Base-by-base conservation (phyloP, 2,329 filamentous ascomycete genomes). In the Aspergillus flavus region DNA sequence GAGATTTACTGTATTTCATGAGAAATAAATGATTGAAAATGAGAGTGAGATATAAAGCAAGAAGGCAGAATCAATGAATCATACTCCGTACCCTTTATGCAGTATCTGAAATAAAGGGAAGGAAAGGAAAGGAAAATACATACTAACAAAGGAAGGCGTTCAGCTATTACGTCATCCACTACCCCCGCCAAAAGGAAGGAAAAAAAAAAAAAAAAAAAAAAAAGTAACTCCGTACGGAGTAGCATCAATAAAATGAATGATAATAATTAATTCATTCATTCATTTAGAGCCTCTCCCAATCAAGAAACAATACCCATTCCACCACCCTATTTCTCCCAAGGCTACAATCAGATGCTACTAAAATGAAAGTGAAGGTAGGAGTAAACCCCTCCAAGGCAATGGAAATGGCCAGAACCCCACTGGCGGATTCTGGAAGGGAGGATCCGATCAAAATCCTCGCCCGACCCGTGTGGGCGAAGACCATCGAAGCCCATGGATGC, bases 401-500 rank as follows among this genome's bases (percentile, higher is more conserved):
- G 52, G 63, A 55, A 64, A 59, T 67, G 63, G 59, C 65, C 62
- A 61, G 67, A 64, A 64, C 58, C 26, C 36, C 59, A 58, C 52
- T 43, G 39, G 53, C 55, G 50, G 58, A 58, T 39, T 55, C 26
- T 41, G 48, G 48, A 55, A 54, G 26, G 10, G 21, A 39, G 34
- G 34, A 50, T 58, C 39, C 28, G 46, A 43, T 21, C 45, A 52
- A 34, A n/a, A 36, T 28, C 45, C 43, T 50, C 10, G 41, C 30
- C 45, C 26, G 26, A 43, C 45, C 46, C 19, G 50, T 32, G 34
- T 28, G 59, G 48, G 65, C 46, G 73, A 73, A 74, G 67, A 32
- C 50, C 61, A 61, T 78, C 73, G 76, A 78, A 78, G 62, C 73
- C 52, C 64, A 72, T 76, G 73, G 76, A 78, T 73, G 60, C 64